phyloP scores from a whole-genome alignment of 805 yeast genomes.

The Ogataea paraovalis region DNA sequence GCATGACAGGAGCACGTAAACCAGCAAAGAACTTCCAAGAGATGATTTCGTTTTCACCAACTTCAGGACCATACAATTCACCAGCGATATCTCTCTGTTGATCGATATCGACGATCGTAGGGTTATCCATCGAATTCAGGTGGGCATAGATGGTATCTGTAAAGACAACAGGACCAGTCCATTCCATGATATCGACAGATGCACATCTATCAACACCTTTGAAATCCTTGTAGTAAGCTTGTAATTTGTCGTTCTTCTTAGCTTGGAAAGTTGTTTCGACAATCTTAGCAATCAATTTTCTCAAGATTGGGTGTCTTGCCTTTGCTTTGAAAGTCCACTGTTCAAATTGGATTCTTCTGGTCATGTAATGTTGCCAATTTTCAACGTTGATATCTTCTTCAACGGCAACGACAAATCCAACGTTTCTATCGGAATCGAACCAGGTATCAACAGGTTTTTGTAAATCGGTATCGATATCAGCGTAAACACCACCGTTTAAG shows the following conservation, averaged over 20 bases:
- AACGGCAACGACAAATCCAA: conserved; percentile 53
- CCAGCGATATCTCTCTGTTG: conserved; percentile 27
- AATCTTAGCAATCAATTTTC: conserved; percentile 50
- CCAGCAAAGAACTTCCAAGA: conserved; percentile 34
- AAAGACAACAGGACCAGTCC: conserved; percentile 82
- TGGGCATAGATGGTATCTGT: conserved; percentile 69
- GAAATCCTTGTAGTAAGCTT: conserved; percentile 34
- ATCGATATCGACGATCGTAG: conserved; percentile 32
- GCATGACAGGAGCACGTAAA: conserved; percentile 31
- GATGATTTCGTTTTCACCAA: conserved; percentile 23
- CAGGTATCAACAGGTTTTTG: conserved; percentile 56
- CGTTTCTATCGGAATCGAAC: conserved; percentile 50
- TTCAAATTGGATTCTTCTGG: conserved; percentile 55
- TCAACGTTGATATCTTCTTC: conserved; percentile 51
- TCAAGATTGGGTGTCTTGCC: conserved; percentile 57
- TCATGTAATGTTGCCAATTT: conserved; percentile 49
- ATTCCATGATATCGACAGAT: conserved; percentile 52
- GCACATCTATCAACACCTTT: conserved; percentile 35
- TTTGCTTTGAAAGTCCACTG: conserved; percentile 61
- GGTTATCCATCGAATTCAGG: conserved; percentile 41
- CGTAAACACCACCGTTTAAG: conserved; percentile 57
- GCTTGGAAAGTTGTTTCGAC: conserved; percentile 46
- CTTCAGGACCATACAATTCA: conserved; percentile 31
- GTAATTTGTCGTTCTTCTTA: conserved; percentile 31
- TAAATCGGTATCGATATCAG: conserved; percentile 57